Conservation (phyloP, 1,139 yeast genomes). For the Candida tetrigidarum region DNA sequence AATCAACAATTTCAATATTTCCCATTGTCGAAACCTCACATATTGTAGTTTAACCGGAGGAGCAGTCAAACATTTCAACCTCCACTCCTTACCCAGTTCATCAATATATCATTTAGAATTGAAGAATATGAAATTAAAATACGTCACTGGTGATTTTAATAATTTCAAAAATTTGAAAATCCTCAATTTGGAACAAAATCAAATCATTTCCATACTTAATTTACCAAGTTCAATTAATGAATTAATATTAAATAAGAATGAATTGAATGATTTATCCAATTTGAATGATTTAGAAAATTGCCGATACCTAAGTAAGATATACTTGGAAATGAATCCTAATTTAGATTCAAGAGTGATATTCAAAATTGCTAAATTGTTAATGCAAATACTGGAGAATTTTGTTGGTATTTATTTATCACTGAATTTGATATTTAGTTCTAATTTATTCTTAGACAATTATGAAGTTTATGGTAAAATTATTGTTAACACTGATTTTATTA, state of each 20-base stretch:
- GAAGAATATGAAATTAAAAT: constrained; percentile 11
- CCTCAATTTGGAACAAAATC: constrained; percentile 15
- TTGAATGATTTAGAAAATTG: constrained; percentile 10
- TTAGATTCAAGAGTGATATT: constrained; percentile 8
- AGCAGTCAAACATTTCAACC: constrained; percentile 7
- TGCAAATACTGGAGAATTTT: constrained; percentile 5
- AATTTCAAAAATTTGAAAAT: constrained; percentile 7
- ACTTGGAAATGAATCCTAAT: constrained; percentile 13
- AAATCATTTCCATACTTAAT: constrained; percentile 3
- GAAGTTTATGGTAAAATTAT: constrained; percentile 7
- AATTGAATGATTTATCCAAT: constrained; percentile 13
- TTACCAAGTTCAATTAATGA: constrained; percentile 13
- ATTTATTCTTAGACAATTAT: constrained; percentile 4
- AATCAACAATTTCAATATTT: constrained; percentile 7
- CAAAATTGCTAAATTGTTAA: constrained; percentile 7
- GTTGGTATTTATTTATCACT: constrained; percentile 8
- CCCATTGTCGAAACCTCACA: constrained; percentile 3
- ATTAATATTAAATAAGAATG: constrained; percentile 11
- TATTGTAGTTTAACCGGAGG: constrained; percentile 12
- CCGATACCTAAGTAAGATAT: constrained; percentile 8
- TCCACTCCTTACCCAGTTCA: constrained; percentile 7
- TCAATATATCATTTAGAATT: constrained; percentile 11
- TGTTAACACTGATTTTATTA: constrained; percentile 6
- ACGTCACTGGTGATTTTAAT: constrained; percentile 11
- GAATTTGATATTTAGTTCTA: constrained; percentile 7